Conservation (phyloP, 148 eudicot species). For the Euryodendron excelsum region DNA sequence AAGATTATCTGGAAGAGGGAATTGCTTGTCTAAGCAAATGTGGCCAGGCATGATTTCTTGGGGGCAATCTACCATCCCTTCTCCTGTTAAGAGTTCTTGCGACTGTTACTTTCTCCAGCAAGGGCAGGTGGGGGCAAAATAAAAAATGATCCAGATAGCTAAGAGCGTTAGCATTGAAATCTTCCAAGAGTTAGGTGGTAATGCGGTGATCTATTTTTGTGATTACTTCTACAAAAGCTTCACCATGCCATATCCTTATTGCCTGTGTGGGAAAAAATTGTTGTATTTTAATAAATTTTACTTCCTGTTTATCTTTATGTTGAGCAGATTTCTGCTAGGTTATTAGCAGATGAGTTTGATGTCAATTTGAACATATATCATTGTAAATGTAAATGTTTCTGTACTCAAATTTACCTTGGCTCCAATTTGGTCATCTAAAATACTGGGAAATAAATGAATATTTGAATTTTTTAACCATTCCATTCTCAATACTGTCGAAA, state of each 20-base stretch:
- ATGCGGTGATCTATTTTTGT: background rate
- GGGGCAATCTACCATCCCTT: background rate
- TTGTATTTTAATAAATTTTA: slow-evolving; percentile 3
- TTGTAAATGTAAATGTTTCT: background rate
- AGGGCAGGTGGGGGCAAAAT: background rate
- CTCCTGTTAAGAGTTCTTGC: background rate
- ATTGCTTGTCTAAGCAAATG: slow-evolving; percentile 84
- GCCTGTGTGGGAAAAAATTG: background rate
- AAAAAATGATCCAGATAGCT: background rate
- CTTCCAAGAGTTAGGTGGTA: slow-evolving; percentile 4
- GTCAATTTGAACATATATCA: background rate
- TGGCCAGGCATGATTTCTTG: slow-evolving; percentile 54
- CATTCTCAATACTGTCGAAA: background rate
- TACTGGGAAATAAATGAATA: background rate
- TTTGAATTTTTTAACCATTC: background rate
- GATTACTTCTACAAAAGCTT: slow-evolving; percentile 1
- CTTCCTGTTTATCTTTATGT: background rate
- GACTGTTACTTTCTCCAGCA: background rate
- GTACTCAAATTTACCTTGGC: background rate
- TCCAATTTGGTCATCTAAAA: background rate
- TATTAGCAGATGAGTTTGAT: background rate
- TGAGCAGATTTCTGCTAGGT: background rate
- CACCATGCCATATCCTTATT: background rate
- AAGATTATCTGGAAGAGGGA: slow-evolving; percentile 98
- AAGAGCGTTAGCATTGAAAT: background rate